Base-by-base conservation (phyloP, 805 yeast genomes). In the Candida silvicultrix region DNA sequence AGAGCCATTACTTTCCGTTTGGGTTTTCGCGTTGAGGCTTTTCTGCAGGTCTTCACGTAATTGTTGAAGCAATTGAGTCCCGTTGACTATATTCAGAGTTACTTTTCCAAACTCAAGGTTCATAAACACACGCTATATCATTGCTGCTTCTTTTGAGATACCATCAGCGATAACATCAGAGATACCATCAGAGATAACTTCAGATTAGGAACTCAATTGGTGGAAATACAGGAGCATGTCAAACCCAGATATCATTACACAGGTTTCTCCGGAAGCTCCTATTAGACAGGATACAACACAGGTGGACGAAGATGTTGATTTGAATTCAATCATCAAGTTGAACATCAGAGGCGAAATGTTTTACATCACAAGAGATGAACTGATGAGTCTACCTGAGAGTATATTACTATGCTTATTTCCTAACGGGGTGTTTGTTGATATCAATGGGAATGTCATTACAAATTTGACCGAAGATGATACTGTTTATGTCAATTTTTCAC, bases 301-400 rank as follows among this genome's bases (percentile, higher is more conserved):
- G 21, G 50, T 50, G 1, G 58, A 54, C 41, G 71, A 64, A 19
- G 62, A 55, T n/a, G 54, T 57, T 21, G 65, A 60, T 48, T 51
- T 45, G 83, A 79, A 77, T 60, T 81, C 90, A 6, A 75, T 80
- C 49, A 86, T 92, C 45, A 82, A 79, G 58, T 72, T 92, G 66
- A 82, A 87, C 58, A 75, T 92, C 45, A 77, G 96, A 42, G 96
- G 95, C 18, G 67, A 66, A 16, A 68, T 73, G 50, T 89, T 90
- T 64, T 78, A 80, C 42, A 82, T 94, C 41, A 81, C 95, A 5
- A 74, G 97, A 50, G 95, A 88, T 56, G 96, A 89, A 62, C 74
- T 94, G 53, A 83, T 90, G 88, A 81, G 89, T 44, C 70, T 94
- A 29, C 99, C 99, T 1, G 99, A 94, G 62, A 81, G 90, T 49